These are phyloP conservation scores for Globisporangium acanthophoron DNA, from an alignment of 352 stramenopile genomes.

Conservation along the genomic window DNA sequence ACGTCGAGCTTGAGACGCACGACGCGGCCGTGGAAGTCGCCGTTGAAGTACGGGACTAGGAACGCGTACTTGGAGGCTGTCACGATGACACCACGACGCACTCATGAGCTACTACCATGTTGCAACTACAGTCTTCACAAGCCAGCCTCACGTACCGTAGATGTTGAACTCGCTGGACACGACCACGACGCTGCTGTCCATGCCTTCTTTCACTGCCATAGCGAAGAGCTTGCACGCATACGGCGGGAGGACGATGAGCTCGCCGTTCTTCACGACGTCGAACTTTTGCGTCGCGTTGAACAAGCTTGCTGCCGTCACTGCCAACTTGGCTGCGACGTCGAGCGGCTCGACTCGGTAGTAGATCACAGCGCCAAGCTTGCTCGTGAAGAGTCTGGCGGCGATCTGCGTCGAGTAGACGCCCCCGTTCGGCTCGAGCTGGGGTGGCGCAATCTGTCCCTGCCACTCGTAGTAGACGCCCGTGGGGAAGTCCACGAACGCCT, in stretches of 20 bases:
- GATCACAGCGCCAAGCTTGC: conserved; percentile 48
- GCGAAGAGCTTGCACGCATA: conserved; percentile 60
- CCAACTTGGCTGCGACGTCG: conserved; percentile 3
- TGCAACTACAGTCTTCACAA: not conserved
- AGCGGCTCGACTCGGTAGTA: conserved; percentile 42
- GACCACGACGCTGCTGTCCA: conserved; percentile 41
- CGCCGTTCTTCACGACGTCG: conserved; percentile 26
- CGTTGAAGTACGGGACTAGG: conserved; percentile 68
- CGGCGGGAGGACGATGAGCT: conserved; percentile 43
- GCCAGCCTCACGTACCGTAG: conserved; percentile 30
- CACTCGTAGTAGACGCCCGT: conserved; percentile 77
- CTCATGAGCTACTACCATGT: not conserved
- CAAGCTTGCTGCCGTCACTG: conserved; percentile 15
- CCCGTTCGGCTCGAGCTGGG: conserved; percentile 53
- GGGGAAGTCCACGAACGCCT: conserved; percentile 61
- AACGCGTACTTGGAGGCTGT: conserved; percentile 71
- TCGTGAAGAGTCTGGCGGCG: conserved; percentile 43
- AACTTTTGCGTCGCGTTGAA: conserved; percentile 23
- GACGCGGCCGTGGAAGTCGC: conserved; percentile 56
- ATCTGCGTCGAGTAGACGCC: conserved; percentile 54
- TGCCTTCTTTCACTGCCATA: conserved; percentile 56
- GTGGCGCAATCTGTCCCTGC: conserved; percentile 41
- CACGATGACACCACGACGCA: not conserved
- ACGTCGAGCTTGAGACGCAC: conserved; percentile 64
- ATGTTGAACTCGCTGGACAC: conserved; percentile 52